Conservation (phyloP, 2,329 filamentous ascomycete genomes). For the Diaporthe destruens region DNA sequence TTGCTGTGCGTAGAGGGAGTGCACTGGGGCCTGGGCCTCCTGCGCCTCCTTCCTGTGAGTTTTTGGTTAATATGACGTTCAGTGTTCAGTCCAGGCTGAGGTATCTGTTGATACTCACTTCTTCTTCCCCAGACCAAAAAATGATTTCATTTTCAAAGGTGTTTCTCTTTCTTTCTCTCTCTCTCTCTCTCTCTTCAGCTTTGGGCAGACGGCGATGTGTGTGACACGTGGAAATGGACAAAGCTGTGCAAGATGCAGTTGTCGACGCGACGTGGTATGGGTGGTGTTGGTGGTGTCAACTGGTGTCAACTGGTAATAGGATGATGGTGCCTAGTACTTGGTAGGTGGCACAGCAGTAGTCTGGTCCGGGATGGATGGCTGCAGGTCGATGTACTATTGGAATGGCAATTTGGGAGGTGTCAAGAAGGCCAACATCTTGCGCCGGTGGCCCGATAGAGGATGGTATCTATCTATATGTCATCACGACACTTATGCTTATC, state of each 20-base stretch:
- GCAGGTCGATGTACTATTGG: conserved; percentile 3
- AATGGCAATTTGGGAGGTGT: conserved; percentile 12
- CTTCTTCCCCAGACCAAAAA: conserved; percentile 22
- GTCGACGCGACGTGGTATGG: conserved; percentile 9
- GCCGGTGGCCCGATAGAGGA: conserved; percentile 17
- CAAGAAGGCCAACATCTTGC: conserved; percentile 12
- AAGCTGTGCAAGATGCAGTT: not conserved
- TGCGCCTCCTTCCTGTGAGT: not conserved
- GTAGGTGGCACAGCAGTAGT: not conserved
- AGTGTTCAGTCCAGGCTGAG: not conserved
- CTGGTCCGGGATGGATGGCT: not conserved
- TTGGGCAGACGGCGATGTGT: not conserved
- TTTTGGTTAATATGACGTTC: not conserved
- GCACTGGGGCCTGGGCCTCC: conserved; percentile 12
- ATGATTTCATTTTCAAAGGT: conserved; percentile 10
- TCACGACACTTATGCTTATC: conserved; percentile 31
- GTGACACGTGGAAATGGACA: not conserved
- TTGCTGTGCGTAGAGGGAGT: conserved; percentile 27
- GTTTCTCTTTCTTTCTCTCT: too few relatives aligned
- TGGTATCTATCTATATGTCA: conserved; percentile 29
- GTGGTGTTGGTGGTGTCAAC: conserved; percentile 17
- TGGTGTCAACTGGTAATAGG: too few relatives aligned
- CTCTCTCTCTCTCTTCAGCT: not conserved
- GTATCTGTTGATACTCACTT: not conserved
- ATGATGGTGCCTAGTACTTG: too few relatives aligned